Conservation (phyloP, 116 monocot genomes). For the Phalaenopsis hybrid region DNA sequence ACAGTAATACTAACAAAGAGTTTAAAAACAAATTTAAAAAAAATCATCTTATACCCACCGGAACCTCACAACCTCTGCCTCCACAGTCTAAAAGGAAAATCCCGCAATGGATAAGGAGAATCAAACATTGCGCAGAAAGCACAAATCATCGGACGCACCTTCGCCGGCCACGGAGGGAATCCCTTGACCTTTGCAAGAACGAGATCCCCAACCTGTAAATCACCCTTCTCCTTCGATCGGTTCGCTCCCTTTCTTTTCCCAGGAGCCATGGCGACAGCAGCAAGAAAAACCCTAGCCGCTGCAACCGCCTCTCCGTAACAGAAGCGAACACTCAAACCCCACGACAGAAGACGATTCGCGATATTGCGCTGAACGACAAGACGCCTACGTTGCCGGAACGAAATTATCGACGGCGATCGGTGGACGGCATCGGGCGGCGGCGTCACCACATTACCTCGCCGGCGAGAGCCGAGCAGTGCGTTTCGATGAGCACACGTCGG, state of each 20-base stretch:
- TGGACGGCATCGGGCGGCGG: not conserved
- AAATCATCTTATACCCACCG: not conserved
- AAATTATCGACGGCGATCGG: not conserved
- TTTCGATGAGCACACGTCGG: not conserved
- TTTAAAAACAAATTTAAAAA: not conserved
- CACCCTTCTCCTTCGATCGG: slow-evolving; percentile 37
- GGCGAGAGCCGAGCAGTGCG: not conserved
- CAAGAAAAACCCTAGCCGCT: slow-evolving; percentile 30
- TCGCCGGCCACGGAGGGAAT: slow-evolving; percentile 77
- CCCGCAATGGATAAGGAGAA: not conserved
- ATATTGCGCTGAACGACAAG: not conserved
- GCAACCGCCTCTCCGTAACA: not conserved
- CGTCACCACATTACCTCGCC: not conserved
- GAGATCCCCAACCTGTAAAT: slow-evolving; percentile 68
- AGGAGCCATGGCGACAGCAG: slow-evolving; percentile 41
- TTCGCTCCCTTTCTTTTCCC: slow-evolving; percentile 41
- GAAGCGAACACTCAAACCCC: slow-evolving; percentile 12
- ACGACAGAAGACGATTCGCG: not conserved
- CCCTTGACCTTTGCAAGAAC: slow-evolving; percentile 97
- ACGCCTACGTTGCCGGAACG: not conserved
- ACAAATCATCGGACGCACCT: slow-evolving; percentile 27
- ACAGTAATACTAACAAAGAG: not conserved
- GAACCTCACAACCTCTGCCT: not conserved
- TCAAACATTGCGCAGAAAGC: not conserved
- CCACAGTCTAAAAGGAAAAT: not conserved